Base-by-base conservation (phyloP, 2,329 filamentous ascomycete species). In the Nigrospora osmanthi region DNA sequence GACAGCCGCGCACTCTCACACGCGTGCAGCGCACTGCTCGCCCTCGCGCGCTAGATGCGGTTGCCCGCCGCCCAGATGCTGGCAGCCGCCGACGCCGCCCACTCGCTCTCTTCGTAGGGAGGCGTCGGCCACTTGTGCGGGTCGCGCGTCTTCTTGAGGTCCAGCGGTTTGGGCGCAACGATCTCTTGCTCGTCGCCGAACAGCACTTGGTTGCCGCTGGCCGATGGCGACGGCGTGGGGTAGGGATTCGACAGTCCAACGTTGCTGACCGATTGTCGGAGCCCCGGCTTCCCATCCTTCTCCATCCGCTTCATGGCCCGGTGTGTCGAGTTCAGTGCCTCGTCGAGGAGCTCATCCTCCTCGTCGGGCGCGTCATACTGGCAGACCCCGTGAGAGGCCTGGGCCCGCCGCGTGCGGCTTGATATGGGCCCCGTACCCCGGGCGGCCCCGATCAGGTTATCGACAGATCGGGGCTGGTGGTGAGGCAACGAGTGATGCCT, bases 311-410 rank as follows among this genome's bases (percentile, higher is more conserved):
- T 84, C 58, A 87, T 85, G 9, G 83, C 87, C 49, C 79, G 80
- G 56, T 84, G 83, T 0, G 89, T 87, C 6, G 87, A 88, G 40
- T 82, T 78, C 36, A 96, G 72, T 16, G 83, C 89, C 65, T 98
- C 93, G 54, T 96, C 90, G 11, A 97, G 75, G 11, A 98, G 76
- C 66, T 98, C 93, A 48, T 98, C 93, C 60, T 97, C 91, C 65
- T 98, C 93, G 57, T 95, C 90, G 1, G 93, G 89, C 0, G 90
- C 90, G 59, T 98, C 93, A 60, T 97, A 96, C 50, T 87, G 85
- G 41, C 87, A 85, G 40, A 86, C 81, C 5, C 86, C 85, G 50
- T 89, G 84, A 5, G 75, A 71, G 13, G 87, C 83, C 61, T 94
- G 78, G 12, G 87, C 85, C 48, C 89, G 78, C 47, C 91, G 76